Evolutionary conservation across 225 moss, liverwort and hornwort genomes (phyloP).

Genomic region (Marchantia polymorpha): DNA sequence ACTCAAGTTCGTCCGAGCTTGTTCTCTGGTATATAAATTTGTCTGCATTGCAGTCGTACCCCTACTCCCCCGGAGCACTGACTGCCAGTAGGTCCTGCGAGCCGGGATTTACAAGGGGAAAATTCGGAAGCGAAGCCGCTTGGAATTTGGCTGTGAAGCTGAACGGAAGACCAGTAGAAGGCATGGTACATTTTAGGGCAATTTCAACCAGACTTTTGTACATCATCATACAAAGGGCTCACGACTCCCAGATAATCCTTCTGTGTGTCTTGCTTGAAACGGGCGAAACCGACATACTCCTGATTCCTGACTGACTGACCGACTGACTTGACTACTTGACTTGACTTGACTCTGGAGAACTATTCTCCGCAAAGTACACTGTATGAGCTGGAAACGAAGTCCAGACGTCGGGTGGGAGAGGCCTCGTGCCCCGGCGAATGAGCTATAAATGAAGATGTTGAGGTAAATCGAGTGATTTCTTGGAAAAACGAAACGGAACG

Average conservation of each 20-base stretch:
- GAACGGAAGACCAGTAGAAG: neutral
- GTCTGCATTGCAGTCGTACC: neutral
- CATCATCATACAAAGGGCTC: neutral
- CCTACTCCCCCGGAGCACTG: neutral
- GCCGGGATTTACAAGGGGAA: neutral
- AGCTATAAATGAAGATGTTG: neutral
- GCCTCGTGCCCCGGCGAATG: neutral
- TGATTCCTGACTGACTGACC: too few species aligned
- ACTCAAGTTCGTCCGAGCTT: neutral
- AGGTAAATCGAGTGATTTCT: neutral
- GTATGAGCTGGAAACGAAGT: neutral
- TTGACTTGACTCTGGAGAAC: neutral
- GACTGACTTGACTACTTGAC: neutral
- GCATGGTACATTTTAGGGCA: neutral
- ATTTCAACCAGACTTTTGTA: neutral
- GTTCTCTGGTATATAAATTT: neutral
- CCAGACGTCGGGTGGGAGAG: neutral
- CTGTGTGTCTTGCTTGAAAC: conserved; percentile 1
- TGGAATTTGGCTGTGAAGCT: neutral
- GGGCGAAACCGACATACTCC: neutral
- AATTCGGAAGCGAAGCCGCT: neutral
- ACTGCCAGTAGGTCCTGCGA: neutral
- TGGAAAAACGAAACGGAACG: neutral
- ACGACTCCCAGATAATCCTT: neutral
- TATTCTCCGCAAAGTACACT: neutral